A percentile compares a stretch with the other conserved stretches of the same genome.
phyloP scores from a whole-genome alignment of 2,329 filamentous ascomycete genomes.

The Cladophialophora psammophila region DNA sequence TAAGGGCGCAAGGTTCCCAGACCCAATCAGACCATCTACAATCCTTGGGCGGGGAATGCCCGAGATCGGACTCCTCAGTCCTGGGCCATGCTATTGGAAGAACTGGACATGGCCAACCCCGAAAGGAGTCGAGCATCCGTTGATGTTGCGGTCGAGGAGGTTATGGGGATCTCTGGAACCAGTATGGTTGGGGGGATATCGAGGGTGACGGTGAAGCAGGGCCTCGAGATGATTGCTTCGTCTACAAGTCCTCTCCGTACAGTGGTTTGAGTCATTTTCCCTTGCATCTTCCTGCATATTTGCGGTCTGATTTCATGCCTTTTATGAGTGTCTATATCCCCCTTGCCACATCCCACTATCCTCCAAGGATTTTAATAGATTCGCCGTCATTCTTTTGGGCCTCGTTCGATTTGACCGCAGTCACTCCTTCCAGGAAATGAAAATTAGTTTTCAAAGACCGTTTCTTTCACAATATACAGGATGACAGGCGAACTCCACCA shows the following conservation, averaged over 20 bases:
- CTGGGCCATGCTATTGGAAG: constrained; percentile 14
- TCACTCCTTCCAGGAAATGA: constrained; percentile 18
- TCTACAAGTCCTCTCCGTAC: background rate
- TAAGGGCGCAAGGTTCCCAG: background rate
- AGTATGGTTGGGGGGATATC: constrained; percentile 8
- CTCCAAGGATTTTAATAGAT: background rate
- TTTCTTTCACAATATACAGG: background rate
- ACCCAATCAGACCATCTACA: constrained; percentile 4
- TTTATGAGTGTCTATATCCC: constrained; percentile 3
- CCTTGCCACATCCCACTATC: background rate
- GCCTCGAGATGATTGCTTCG: constrained; percentile 9
- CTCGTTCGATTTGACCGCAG: constrained; percentile 7
- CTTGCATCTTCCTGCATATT: constrained; percentile 1
- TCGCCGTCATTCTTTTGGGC: background rate
- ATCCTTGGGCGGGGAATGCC: constrained; percentile 14
- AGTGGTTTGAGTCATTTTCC: constrained; percentile 26
- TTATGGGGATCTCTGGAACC: constrained; percentile 10
- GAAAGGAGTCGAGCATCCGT: constrained; percentile 12
- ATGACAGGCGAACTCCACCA: constrained; percentile 38
- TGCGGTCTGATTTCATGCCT: background rate
- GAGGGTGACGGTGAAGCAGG: constrained; percentile 21
- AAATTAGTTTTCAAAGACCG: constrained; percentile 1
- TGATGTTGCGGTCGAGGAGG: constrained; percentile 6
- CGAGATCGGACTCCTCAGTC: constrained; percentile 20
- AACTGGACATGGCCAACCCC: constrained; percentile 1